Conservation (phyloP, 495 filamentous ascomycete species). For the Pseudotulostoma volvatum region DNA sequence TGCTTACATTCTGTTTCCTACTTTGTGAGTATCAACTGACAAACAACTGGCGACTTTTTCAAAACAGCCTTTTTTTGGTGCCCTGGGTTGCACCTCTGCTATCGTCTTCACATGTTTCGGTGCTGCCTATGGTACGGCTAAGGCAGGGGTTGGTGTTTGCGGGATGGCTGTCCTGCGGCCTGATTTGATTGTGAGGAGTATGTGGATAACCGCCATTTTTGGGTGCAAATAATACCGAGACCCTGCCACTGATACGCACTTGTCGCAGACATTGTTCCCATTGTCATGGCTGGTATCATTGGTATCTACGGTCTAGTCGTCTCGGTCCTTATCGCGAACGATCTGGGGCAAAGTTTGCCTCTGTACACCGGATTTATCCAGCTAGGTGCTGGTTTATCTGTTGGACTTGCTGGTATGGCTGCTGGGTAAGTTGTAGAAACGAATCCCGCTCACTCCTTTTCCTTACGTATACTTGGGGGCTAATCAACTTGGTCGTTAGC, state of each 20-base stretch:
- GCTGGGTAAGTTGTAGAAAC: constrained; percentile 57
- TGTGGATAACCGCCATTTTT: constrained; percentile 24
- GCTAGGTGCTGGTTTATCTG: constrained; percentile 87
- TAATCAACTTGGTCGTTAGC: constrained; percentile 16
- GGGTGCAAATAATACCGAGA: too few species aligned
- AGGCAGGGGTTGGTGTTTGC: constrained; percentile 96
- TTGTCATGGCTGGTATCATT: constrained; percentile 99
- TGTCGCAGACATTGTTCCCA: constrained; percentile 80
- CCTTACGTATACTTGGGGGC: neutral
- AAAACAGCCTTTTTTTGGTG: constrained; percentile 90
- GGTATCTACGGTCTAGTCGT: constrained; percentile 99
- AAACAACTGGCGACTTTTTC: too few species aligned
- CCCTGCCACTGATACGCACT: too few species aligned
- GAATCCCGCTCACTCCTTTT: too few species aligned
- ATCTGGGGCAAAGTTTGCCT: constrained; percentile 62
- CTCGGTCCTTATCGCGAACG: constrained; percentile 91
- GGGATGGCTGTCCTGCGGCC: constrained; percentile 95
- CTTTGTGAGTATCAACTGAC: too few species aligned
- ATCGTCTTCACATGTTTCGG: constrained; percentile 99
- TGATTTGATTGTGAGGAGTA: constrained; percentile 99
- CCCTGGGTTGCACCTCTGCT: constrained; percentile 95
- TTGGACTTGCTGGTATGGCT: constrained; percentile 92
- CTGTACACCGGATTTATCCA: constrained; percentile 96
- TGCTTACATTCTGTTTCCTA: too few species aligned
- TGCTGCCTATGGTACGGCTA: constrained; percentile 95